Percentiles rank a stretch among this genome's conserved stretches.
These are phyloP conservation scores for Peronospora destructor DNA, from an alignment of 352 stramenopile species.

Conservation along the genomic window DNA sequence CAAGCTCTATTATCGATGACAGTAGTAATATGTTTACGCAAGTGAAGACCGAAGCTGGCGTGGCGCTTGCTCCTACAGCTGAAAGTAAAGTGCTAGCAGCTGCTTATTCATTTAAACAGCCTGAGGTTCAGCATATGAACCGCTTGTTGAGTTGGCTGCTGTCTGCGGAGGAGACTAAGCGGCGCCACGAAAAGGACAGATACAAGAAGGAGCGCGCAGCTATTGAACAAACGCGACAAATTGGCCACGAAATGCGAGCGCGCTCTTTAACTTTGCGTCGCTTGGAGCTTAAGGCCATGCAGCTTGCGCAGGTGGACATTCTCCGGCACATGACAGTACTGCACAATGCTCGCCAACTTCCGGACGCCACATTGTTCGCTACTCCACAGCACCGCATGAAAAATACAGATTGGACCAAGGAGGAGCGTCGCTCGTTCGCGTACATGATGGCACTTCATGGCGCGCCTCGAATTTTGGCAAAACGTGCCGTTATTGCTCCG, in stretches of 20 bases:
- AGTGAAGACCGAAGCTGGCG: slow-evolving; percentile 21
- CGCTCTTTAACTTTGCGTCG: slow-evolving; percentile 53
- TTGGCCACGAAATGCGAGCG: slow-evolving; percentile 59
- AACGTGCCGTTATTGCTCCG: slow-evolving; percentile 34
- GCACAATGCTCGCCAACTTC: slow-evolving; percentile 60
- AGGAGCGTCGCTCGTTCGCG: slow-evolving; percentile 73
- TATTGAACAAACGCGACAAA: slow-evolving; percentile 68
- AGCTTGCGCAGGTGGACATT: slow-evolving; percentile 77
- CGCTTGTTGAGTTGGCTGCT: slow-evolving; percentile 79
- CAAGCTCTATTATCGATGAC: slow-evolving; percentile 34
- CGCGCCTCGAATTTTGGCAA: slow-evolving; percentile 68
- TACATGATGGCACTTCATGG: slow-evolving; percentile 73
- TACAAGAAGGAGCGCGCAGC: slow-evolving; percentile 69
- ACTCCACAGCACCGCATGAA: slow-evolving; percentile 62
- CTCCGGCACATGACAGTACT: slow-evolving; percentile 61
- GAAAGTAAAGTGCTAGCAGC: slow-evolving; percentile 5
- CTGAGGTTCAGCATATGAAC: slow-evolving; percentile 87
- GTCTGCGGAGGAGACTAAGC: slow-evolving; percentile 80
- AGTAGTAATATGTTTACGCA: slow-evolving; percentile 19
- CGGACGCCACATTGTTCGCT: slow-evolving; percentile 26
- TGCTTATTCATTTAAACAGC: slow-evolving; percentile 72
- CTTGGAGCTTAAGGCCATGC: slow-evolving; percentile 80
- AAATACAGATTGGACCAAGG: slow-evolving; percentile 79
- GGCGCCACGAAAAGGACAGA: slow-evolving; percentile 68
- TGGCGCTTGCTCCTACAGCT: not conserved